Percentiles rank a stretch among this genome's conserved stretches.
Evolutionary conservation across 2,329 filamentous ascomycete species (phyloP).

Genomic region (Cyclaneusma minus): DNA sequence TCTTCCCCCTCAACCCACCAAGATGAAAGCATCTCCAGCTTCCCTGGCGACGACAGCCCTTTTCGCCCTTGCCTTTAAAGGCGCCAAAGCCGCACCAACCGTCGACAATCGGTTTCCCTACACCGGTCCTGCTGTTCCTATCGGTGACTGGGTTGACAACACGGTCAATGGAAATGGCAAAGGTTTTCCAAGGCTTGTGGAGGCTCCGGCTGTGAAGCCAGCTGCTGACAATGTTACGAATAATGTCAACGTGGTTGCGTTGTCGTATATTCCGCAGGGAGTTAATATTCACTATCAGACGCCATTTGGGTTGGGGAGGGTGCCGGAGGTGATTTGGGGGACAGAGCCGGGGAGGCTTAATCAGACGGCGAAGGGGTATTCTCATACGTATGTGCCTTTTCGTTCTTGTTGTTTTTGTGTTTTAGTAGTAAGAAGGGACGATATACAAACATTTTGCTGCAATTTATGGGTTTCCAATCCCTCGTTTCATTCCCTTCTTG

Average conservation of each 20-base stretch:
- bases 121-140: constrained; percentile 29
- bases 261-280: constrained; percentile 30
- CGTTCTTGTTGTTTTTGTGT: no score
- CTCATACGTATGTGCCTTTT: constrained; percentile 26
- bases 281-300: constrained; percentile 38
- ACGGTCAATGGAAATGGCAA: constrained; percentile 35
- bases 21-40: no score
- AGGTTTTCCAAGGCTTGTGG: constrained; percentile 31
- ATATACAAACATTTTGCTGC: no score
- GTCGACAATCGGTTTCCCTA: constrained; percentile 30
- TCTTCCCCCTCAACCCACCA: no score
- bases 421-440: no score
- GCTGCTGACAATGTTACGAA: constrained; percentile 26
- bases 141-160: constrained; percentile 34
- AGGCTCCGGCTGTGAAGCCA: constrained; percentile 32
- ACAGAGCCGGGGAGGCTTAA: constrained; percentile 17
- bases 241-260: constrained; percentile 34
- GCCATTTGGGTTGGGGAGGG: constrained; percentile 30
- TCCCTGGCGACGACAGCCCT: no score
- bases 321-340: constrained; percentile 29
- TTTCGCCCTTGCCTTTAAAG: no score
- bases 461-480: no score
- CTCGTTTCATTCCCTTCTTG: no score
- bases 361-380: constrained; percentile 21
- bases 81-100: no score